A percentile compares a stretch with the other conserved stretches of the same genome.
Conservation (phyloP, 495 filamentous ascomycete species). For the Xylaria curta region DNA sequence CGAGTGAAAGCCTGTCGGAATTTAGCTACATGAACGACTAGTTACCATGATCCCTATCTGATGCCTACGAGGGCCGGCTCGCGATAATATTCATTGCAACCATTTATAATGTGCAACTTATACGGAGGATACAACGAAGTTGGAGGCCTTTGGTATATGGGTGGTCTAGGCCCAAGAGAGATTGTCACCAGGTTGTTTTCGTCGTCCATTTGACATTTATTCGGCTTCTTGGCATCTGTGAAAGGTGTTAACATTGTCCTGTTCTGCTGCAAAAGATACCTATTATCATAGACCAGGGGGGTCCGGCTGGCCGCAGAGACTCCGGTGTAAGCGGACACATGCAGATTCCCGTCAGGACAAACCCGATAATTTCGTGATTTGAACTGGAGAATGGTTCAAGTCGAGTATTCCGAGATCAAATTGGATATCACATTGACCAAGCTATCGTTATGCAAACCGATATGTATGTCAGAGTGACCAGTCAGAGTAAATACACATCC, state of each 20-base stretch:
- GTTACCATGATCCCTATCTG: conserved; percentile 26
- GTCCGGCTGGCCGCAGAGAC: conserved; percentile 13
- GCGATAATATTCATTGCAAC: conserved; percentile 31
- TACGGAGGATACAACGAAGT: conserved; percentile 32
- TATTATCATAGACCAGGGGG: background rate
- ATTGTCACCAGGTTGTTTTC: background rate
- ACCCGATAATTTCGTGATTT: conserved; percentile 7
- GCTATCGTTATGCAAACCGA: background rate
- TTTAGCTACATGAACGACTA: conserved; percentile 25
- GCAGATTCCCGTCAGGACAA: conserved; percentile 17
- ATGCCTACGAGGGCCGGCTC: conserved; percentile 34
- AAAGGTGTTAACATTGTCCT: background rate
- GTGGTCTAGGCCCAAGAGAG: background rate
- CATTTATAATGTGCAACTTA: conserved; percentile 12
- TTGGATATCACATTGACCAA: background rate
- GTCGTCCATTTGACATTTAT: conserved; percentile 2
- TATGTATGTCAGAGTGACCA: background rate
- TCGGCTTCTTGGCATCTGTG: background rate
- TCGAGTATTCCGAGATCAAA: background rate
- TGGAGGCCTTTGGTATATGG: conserved; percentile 22
- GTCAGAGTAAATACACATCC: background rate
- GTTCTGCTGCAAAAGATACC: background rate
- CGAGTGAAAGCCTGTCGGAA: conserved; percentile 27
- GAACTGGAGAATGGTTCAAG: conserved; percentile 16
- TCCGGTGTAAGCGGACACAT: conserved; percentile 1